Conservation (phyloP, 305 asterid genomes). For the Fraxinus sp. region DNA sequence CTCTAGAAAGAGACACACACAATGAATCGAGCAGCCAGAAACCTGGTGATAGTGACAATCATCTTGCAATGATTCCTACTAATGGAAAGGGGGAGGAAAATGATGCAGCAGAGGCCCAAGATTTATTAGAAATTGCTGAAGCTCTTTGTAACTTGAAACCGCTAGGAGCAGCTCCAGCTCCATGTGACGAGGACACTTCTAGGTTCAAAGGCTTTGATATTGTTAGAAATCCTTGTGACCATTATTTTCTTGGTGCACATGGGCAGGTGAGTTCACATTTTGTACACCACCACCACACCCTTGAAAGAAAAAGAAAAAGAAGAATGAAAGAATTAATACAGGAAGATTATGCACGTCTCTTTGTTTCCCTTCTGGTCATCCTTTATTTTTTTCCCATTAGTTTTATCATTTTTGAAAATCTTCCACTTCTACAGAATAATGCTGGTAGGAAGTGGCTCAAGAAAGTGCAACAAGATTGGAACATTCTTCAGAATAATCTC, state of each 20-base stretch:
- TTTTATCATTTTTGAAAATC: neutral
- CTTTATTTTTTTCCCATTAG: neutral
- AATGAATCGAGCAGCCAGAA: constrained; percentile 51
- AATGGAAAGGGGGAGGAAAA: constrained; percentile 40
- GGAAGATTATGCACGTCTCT: constrained; percentile 9
- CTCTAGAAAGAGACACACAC: constrained; percentile 32
- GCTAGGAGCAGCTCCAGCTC: constrained; percentile 34
- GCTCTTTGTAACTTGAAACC: constrained; percentile 43
- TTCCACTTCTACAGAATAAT: constrained; percentile 20
- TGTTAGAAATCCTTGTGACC: constrained; percentile 73
- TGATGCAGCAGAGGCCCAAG: constrained; percentile 38
- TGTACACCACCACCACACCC: neutral
- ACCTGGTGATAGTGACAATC: constrained; percentile 39
- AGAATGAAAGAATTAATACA: neutral
- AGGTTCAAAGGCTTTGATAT: constrained; percentile 83
- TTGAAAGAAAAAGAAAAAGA: neutral
- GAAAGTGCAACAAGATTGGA: constrained; percentile 96
- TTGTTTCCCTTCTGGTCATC: neutral
- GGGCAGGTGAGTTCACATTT: constrained; percentile 61
- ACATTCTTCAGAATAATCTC: constrained; percentile 81
- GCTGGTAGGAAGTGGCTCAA: constrained; percentile 91
- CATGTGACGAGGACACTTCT: constrained; percentile 36
- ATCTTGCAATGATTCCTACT: constrained; percentile 38
- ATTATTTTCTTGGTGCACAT: constrained; percentile 59
- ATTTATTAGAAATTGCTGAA: constrained; percentile 47